Evolutionary conservation across 1,284 basidiomycete species (phyloP), one percentile per base, ranked within the genome.

Genomic region (Cronartium quercuum): DNA sequence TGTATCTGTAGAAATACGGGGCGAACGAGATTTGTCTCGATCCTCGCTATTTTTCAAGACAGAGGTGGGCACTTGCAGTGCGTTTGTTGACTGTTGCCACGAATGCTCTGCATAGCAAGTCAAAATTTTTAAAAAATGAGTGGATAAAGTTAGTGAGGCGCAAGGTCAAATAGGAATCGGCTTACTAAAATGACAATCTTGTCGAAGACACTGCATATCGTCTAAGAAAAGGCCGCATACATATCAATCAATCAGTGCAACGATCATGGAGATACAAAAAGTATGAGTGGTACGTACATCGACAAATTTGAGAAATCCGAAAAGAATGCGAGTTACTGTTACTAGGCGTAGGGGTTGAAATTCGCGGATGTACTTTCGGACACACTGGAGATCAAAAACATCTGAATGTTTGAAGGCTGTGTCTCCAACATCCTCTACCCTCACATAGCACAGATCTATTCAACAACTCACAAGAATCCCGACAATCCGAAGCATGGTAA

Each of bases 111-210:
- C 29, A 21, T 21, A 24, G 7, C n/a, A n/a, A n/a, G n/a, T n/a
- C n/a, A n/a, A n/a, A n/a, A n/a, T n/a, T n/a, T n/a, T n/a, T n/a
- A n/a, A n/a, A n/a, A n/a, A n/a, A n/a, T n/a, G n/a, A n/a, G n/a
- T n/a, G n/a, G n/a, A n/a, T n/a, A n/a, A 55, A 55, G 47, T 21
- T 24, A 55, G 51, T 24, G 29, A 55, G 29, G 3, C 6, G 15
- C 51, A 12, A 55, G 15, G 51, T 55, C 29, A 51, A 18, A 51
- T 2, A 21, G n/a, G 12, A 55, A 55, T 55, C 51, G 29, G 29
- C 51, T 55, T 24, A 55, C 51, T 55, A 55, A 55, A 55, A 55
- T 55, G 51, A 21, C 51, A 55, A 55, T 55, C 51, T 55, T 55
- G 51, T 18, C 51, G 51, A 4, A 55, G 51, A 10, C 51, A 55